Conservation (phyloP, 176 grass and related monocot species). For the bread wheat (Triticum aestivum) region IWGSC_CS_RefSeq_v2.1 NC_057808.1:3579201-3579700, state of each 20-base stretch:
- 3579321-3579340: not conserved
- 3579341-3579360: not conserved
- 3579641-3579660: conserved; percentile 67
- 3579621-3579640: conserved; percentile 29
- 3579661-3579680: conserved; percentile 41
- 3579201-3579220: no score
- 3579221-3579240: no score
- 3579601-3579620: not conserved
- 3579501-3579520: not conserved
- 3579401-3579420: not conserved
- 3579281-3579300: not conserved
- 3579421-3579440: not conserved
- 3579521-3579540: conserved; percentile 33
- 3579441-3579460: not conserved
- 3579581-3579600: not conserved
- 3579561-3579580: not conserved
- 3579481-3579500: conserved; percentile 11
- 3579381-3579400: not conserved
- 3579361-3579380: not conserved
- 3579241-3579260: not conserved
- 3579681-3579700: conserved; percentile 44
- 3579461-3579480: not conserved
- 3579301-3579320: not conserved
- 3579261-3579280: not conserved
- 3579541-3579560: not conserved